Evolutionary conservation across 78 protist genomes (phyloP).

Genomic region (Ministeria vibrans): DNA sequence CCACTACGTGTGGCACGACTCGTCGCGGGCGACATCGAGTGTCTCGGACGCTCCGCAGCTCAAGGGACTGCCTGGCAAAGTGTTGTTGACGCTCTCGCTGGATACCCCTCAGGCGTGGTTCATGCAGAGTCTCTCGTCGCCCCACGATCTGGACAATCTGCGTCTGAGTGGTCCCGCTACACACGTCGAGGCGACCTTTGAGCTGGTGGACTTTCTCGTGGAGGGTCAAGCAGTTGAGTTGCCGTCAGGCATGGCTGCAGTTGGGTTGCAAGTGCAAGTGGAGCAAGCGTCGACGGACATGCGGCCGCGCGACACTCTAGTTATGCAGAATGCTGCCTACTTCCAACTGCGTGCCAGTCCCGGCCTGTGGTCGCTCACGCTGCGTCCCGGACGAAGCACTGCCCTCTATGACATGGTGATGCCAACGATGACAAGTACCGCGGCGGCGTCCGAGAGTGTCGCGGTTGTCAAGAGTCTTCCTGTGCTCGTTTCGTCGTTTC

Average conservation of each 20-base stretch:
- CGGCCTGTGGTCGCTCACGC: slow-evolving; percentile 42
- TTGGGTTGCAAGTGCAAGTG: neutral
- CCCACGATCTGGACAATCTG: slow-evolving; percentile 57
- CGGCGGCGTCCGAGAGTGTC: no score
- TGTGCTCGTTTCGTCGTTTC: neutral
- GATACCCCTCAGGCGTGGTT: slow-evolving; percentile 47
- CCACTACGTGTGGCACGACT: neutral
- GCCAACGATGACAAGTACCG: no score
- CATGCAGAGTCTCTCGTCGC: neutral
- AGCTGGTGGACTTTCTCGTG: slow-evolving; percentile 22
- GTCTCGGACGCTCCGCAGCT: neutral
- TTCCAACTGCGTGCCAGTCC: slow-evolving; percentile 81
- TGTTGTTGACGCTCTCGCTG: slow-evolving; percentile 8
- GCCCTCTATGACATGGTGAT: no score
- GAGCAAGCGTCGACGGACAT: neutral
- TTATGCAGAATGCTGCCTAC: slow-evolving; percentile 70
- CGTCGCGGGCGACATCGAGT: neutral
- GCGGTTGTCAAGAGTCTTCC: no score
- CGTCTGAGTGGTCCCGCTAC: neutral
- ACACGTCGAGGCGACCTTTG: neutral
- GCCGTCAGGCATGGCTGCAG: neutral
- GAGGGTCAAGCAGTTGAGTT: neutral
- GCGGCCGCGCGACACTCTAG: slow-evolving; percentile 37
- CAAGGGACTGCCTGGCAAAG: neutral
- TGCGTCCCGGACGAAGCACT: neutral